Evolutionary conservation across 2,329 filamentous ascomycete genomes (phyloP), one percentile per base, ranked within the genome.

Genomic region (Clarireedia homoeocarpa): DNA sequence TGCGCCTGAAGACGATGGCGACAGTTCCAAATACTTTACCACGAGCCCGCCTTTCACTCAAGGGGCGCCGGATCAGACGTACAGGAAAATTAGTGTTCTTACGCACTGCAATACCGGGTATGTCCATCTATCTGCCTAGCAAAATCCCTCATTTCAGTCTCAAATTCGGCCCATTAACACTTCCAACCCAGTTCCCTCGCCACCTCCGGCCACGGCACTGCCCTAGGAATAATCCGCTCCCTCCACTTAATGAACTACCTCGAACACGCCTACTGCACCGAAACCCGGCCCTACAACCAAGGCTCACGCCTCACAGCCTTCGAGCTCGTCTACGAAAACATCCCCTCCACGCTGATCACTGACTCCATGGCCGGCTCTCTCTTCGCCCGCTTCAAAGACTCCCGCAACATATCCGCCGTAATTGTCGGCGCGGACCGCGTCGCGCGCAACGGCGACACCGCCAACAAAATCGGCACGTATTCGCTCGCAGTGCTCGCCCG

Each of bases 391-490:
- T 74, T 81, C 47, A 84, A 84, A 63, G 74, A 77, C 23, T 73
- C 78, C 39, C 79, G 84, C 67, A 84, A 85, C 66, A 88, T 99
- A 58, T 81, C 83, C 5, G 92, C 91, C 5, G 89, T 99, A 51
- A 86, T 99, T 30, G 94, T 99, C 0, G 94, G 94, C 27, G 94
- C 94, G 2, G 94, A 99, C 71, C 84, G 94, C 56, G 94, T 99
- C 14, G 94, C 92, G 34, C 88, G 91, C 51, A 99, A 99, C 66
- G 94, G 94, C 30, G 94, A 99, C 73, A 97, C 94, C 0, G 94
- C 94, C 55, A 99, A 99, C 76, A 99, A 99, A 76, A 95, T 99
- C 59, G 94, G 94, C 51, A 99, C 94, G 0, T 97, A 99, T 70
- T 81, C 86, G 54, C 80, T 99, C 4, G 91, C 94, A 3, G 91